These are phyloP conservation scores for Schoenoplectus tabernaemontani DNA, from an alignment of 202 grass and related monocot genomes.

Conservation along the genomic window DNA sequence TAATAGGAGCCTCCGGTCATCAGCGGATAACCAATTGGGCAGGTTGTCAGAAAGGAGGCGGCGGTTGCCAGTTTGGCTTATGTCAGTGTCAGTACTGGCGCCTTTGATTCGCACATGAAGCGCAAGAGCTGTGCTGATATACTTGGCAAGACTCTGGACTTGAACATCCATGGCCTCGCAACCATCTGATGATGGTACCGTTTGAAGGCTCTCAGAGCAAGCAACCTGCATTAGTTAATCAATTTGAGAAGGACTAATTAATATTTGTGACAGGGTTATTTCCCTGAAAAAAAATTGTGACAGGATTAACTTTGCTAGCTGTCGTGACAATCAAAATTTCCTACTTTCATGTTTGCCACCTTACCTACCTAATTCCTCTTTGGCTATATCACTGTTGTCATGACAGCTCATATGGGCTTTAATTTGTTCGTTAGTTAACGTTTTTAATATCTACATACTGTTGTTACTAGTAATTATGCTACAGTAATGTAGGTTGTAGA, in stretches of 20 bases:
- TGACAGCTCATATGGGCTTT: neutral
- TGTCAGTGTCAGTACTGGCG: neutral
- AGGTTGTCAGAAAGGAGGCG: slow-evolving; percentile 8
- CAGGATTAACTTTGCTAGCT: neutral
- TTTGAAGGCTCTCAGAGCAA: slow-evolving; percentile 51
- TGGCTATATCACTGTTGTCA: neutral
- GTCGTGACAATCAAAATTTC: neutral
- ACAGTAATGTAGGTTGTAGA: neutral
- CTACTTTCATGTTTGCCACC: neutral
- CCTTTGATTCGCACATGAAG: slow-evolving; percentile 39
- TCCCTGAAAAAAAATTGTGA: too few relatives aligned
- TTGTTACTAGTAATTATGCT: neutral
- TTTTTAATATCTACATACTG: neutral
- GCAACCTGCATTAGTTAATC: slow-evolving; percentile 24
- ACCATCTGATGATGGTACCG: slow-evolving; percentile 2
- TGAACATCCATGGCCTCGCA: slow-evolving; percentile 23
- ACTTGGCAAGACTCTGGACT: slow-evolving; percentile 39
- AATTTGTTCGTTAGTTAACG: neutral
- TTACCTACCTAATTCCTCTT: neutral
- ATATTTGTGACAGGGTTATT: too few relatives aligned
- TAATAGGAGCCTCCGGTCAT: slow-evolving; percentile 42
- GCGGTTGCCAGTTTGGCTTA: neutral
- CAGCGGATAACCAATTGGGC: slow-evolving; percentile 46
- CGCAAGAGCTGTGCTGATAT: slow-evolving; percentile 60
- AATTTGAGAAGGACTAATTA: neutral